A percentile compares a stretch with the other conserved stretches of the same genome.
These are phyloP conservation scores for Exsudoporus floridanus DNA, from an alignment of 1,284 basidiomycete genomes.

Conservation along the genomic window DNA sequence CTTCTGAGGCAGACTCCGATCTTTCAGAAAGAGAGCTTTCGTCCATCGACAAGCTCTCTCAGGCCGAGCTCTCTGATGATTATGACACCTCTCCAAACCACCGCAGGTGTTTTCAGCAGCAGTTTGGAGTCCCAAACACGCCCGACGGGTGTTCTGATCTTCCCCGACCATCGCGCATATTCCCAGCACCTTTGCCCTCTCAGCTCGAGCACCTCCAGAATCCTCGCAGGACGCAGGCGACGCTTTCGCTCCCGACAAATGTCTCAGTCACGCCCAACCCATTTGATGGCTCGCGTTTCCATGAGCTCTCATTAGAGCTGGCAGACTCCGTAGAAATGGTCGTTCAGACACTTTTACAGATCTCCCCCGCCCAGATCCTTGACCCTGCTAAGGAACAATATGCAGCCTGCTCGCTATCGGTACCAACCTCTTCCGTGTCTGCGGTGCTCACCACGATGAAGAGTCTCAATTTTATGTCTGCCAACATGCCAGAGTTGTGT, in stretches of 20 bases:
- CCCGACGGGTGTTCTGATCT: slow-evolving; percentile 33
- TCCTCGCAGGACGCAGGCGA: slow-evolving; percentile 46
- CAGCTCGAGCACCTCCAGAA: slow-evolving; percentile 68
- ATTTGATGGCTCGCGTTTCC: slow-evolving; percentile 46
- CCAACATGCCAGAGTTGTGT: slow-evolving; percentile 62
- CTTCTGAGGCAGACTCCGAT: slow-evolving; percentile 52
- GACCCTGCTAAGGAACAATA: slow-evolving; percentile 91
- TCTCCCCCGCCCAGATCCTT: slow-evolving; percentile 85
- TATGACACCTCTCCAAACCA: slow-evolving; percentile 28
- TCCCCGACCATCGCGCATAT: slow-evolving; percentile 63
- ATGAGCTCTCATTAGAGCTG: slow-evolving; percentile 75
- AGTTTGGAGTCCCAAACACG: slow-evolving; percentile 15
- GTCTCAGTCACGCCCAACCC: slow-evolving; percentile 3
- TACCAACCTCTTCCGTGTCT: slow-evolving; percentile 84
- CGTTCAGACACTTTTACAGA: slow-evolving; percentile 84
- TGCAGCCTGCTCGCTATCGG: slow-evolving; percentile 79
- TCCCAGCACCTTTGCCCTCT: slow-evolving; percentile 69
- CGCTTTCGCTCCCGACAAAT: slow-evolving; percentile 1
- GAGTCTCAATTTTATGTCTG: slow-evolving; percentile 86
- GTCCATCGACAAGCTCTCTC: slow-evolving; percentile 32
- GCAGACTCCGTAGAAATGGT: slow-evolving; percentile 86
- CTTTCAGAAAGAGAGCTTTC: slow-evolving; percentile 44
- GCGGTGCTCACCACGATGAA: slow-evolving; percentile 88
- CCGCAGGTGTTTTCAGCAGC: slow-evolving; percentile 30
- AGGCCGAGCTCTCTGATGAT: slow-evolving; percentile 36